A percentile compares a stretch with the other conserved stretches of the same genome.
phyloP scores from a whole-genome alignment of 345 rosid genomes.

The Raphanus sativus region DNA sequence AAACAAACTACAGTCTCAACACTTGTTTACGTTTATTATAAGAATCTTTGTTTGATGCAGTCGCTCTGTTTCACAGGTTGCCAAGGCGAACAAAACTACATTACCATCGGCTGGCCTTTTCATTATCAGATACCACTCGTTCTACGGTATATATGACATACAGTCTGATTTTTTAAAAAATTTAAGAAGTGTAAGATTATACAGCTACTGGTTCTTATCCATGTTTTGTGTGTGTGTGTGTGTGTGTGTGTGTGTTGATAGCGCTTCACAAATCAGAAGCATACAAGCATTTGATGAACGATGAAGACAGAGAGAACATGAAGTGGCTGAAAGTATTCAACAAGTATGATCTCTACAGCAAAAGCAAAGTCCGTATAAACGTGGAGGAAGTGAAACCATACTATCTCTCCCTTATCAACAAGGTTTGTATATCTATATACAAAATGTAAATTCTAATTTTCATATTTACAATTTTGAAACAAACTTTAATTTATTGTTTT shows the following conservation, averaged over 20 bases:
- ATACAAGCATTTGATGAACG: slow-evolving; percentile 54
- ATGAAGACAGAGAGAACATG: slow-evolving; percentile 52
- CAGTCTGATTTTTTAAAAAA: neutral
- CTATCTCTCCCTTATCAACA: slow-evolving; percentile 45
- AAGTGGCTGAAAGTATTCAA: slow-evolving; percentile 71
- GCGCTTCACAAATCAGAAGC: slow-evolving; percentile 62
- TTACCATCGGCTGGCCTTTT: slow-evolving; percentile 61
- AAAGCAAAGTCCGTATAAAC: slow-evolving; percentile 60
- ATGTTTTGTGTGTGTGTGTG: neutral
- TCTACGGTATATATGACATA: slow-evolving; percentile 42
- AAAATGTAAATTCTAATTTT: neutral
- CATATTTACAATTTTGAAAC: neutral
- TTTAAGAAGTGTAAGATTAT: neutral
- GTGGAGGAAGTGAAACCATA: slow-evolving; percentile 54
- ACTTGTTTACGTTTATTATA: neutral
- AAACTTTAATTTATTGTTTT: no score
- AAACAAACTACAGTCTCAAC: neutral
- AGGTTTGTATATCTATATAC: slow-evolving; percentile 22
- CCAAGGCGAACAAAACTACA: slow-evolving; percentile 53
- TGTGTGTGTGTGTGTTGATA: slow-evolving; percentile 1
- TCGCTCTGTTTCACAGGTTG: slow-evolving; percentile 34
- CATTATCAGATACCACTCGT: slow-evolving; percentile 67
- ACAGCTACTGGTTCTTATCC: neutral
- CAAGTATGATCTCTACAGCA: slow-evolving; percentile 71
- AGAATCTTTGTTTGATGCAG: slow-evolving; percentile 11